Evolutionary conservation across 371 early-diverging fungal species (phyloP).

Genomic region (Mucor irregularis): DNA sequence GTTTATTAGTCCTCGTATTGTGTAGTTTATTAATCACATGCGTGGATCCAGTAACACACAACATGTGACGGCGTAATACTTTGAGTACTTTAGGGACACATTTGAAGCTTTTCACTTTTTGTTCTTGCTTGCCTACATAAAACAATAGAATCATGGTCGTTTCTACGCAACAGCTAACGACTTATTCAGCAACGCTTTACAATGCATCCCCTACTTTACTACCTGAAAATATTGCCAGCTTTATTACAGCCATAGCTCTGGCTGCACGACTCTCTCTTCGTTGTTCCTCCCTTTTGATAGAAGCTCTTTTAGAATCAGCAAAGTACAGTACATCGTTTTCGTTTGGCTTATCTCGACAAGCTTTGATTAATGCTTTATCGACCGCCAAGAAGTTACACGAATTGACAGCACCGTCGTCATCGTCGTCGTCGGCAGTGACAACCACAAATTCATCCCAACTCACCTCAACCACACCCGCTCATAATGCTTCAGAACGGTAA

Average conservation of each 20-base stretch:
- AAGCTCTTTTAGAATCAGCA: constrained; percentile 61
- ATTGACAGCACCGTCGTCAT: constrained; percentile 23
- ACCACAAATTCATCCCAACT: neutral
- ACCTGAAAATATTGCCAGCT: constrained; percentile 45
- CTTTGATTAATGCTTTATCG: constrained; percentile 56
- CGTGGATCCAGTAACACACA: constrained; percentile 3
- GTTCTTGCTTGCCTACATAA: neutral
- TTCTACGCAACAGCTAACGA: constrained; percentile 18
- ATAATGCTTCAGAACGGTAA: constrained; percentile 27
- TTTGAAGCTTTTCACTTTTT: neutral
- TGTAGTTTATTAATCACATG: too few species aligned
- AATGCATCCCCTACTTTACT: constrained; percentile 39
- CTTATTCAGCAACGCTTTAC: constrained; percentile 16
- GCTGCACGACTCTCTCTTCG: constrained; percentile 46
- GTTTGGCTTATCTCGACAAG: constrained; percentile 57
- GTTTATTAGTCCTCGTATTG: too few species aligned
- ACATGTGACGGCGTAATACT: neutral
- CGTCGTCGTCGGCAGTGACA: neutral
- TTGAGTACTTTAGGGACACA: neutral
- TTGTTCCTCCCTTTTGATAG: constrained; percentile 40
- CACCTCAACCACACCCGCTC: neutral
- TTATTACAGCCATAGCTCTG: constrained; percentile 40
- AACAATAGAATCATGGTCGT: constrained; percentile 9
- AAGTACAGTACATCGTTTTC: constrained; percentile 63
- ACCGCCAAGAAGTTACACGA: constrained; percentile 58